Evolutionary conservation across 495 filamentous ascomycete genomes (phyloP).

Genomic region (Apiosordaria backusii): DNA sequence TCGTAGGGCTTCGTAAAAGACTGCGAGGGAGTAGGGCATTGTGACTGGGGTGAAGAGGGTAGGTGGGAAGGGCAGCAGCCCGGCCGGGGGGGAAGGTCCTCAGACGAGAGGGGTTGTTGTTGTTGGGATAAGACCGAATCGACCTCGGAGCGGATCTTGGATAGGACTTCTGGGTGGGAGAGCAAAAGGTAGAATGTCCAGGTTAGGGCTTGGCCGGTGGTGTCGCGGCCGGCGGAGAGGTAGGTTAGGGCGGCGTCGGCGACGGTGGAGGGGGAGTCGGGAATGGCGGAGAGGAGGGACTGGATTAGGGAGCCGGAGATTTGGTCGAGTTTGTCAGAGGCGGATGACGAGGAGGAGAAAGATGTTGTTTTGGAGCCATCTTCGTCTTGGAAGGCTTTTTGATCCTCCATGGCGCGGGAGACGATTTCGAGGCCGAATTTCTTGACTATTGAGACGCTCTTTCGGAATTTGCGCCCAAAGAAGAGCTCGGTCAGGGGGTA

Average conservation of each 20-base stretch:
- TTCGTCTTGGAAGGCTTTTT: conserved; percentile 19
- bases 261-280: conserved; percentile 42
- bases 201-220: conserved; percentile 57
- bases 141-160: conserved; percentile 45
- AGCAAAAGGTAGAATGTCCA: conserved; percentile 59
- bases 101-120: conserved; percentile 2
- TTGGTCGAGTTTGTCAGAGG: conserved; percentile 32
- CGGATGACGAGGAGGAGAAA: not conserved
- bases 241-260: conserved; percentile 61
- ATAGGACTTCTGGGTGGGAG: conserved; percentile 37
- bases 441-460: conserved; percentile 45
- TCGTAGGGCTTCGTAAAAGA: conserved; percentile 55
- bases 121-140: conserved; percentile 17
- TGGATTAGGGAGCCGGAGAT: conserved; percentile 55
- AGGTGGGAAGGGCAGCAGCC: conserved; percentile 8
- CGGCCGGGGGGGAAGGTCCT: conserved; percentile 28
- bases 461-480: conserved; percentile 44
- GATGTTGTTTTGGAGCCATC: not conserved
- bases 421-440: conserved; percentile 52
- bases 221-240: conserved; percentile 58
- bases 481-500: conserved; percentile 54
- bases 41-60: conserved; percentile 39
- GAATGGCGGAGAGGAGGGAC: conserved; percentile 52
- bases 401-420: conserved; percentile 40
- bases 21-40: conserved; percentile 53